These are phyloP conservation scores for Aspergillus ellipticus DNA, from an alignment of 495 filamentous ascomycete species.

Conservation along the genomic window DNA sequence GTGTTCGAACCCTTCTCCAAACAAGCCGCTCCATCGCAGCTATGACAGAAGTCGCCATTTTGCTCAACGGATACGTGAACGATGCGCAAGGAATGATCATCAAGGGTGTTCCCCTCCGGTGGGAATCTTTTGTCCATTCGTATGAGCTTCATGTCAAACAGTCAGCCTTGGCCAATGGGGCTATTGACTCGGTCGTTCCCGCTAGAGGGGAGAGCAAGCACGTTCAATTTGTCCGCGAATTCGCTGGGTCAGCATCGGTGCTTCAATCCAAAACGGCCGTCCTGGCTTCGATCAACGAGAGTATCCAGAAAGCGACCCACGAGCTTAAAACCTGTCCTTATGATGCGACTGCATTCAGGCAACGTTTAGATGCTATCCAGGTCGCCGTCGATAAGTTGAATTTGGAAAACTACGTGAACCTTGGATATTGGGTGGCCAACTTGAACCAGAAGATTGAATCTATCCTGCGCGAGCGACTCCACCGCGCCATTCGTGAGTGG, in stretches of 20 bases:
- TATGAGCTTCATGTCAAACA: constrained; percentile 89
- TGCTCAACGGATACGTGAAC: constrained; percentile 86
- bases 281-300: constrained; percentile 73
- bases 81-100: constrained; percentile 74
- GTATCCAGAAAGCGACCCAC: constrained; percentile 71
- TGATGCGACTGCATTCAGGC: constrained; percentile 67
- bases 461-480: constrained; percentile 71
- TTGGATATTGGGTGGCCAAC: constrained; percentile 79
- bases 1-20: constrained; percentile 82
- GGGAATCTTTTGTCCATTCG: constrained; percentile 96
- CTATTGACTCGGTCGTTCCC: constrained; percentile 53
- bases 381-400: constrained; percentile 90
- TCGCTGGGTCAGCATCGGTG: constrained; percentile 75
- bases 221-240: constrained; percentile 92
- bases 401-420: constrained; percentile 89
- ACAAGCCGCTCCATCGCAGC: constrained; percentile 74
- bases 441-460: constrained; percentile 80
- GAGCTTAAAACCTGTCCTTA: constrained; percentile 88
- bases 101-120: constrained; percentile 84
- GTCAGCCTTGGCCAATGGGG: constrained; percentile 52
- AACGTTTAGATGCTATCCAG: constrained; percentile 80
- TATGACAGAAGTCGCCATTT: constrained; percentile 79
- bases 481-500: constrained; percentile 79
- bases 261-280: constrained; percentile 82
- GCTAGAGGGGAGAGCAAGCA: constrained; percentile 80